These are phyloP conservation scores for Neurospora sp. DNA, from an alignment of 495 filamentous ascomycete genomes.

Conservation along the genomic window DNA sequence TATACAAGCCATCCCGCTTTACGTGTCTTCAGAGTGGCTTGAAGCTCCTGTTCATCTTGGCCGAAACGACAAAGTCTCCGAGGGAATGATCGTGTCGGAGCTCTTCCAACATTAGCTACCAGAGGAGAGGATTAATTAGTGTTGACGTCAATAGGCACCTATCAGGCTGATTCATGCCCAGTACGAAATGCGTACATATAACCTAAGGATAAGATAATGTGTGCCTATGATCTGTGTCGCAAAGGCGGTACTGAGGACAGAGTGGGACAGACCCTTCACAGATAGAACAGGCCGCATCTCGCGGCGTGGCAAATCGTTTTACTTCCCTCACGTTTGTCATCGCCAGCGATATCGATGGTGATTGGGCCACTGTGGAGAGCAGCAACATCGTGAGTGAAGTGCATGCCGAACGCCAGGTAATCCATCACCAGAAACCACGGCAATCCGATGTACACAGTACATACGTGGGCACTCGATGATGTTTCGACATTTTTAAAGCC, in stretches of 20 bases:
- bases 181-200: not conserved
- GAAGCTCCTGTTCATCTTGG: not conserved
- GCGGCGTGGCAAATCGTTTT: not conserved
- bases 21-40: not conserved
- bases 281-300: not conserved
- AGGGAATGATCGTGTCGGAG: not conserved
- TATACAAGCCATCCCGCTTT: not conserved
- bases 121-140: not conserved
- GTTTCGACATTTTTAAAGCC: not conserved
- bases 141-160: not conserved
- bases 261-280: not conserved
- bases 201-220: not conserved
- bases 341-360: not conserved
- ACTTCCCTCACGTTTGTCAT: not conserved
- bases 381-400: not conserved
- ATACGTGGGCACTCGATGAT: not conserved
- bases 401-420: not conserved
- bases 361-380: not conserved
- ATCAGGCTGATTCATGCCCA: not conserved
- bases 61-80: not conserved
- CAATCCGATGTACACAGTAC: not conserved
- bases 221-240: not conserved
- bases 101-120: not conserved
- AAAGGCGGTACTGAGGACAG: not conserved
- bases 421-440: not conserved